Base-by-base conservation (phyloP, 768 basidiomycete genomes). In the Mycena crocata region DNA sequence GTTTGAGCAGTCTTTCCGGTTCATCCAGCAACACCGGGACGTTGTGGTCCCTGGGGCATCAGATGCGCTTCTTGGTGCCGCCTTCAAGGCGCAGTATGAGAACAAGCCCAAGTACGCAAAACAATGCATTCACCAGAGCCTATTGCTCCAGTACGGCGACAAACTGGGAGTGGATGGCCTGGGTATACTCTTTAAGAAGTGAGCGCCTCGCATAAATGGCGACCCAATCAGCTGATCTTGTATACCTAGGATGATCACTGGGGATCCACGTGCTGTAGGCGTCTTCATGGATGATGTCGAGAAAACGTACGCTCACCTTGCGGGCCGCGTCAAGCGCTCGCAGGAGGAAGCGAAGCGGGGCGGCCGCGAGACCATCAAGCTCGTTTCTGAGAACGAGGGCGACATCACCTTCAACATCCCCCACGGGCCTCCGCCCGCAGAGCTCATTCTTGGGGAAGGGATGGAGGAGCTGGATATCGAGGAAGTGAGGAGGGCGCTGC, bases 121-220 rank as follows among this genome's bases (percentile, higher is more conserved):
- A 73, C 88, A 94, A 75, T 98, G 96, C 72, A 91, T 98, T 3
- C 94, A 98, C 80, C 96, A 98, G 77, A 94, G 94, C 74, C 78
- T 99, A 32, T 83, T 99, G 44, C 80, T 99, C 42, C 95, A 98
- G 76, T 99, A 99, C 75, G 93, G 96, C 74, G 89, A 97, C 68
- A 96, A 97, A 74, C 82, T 99, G 24, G 98, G 98, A 14, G 84
- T 83, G 55, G 96, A 99, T 74, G 98, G 98, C 40, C 91, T 97
- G 10, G 82, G 90, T 15, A 79, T 98, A 44, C 98, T 99, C 84
- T 99, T 99, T 87, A 89, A 90, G 74, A 92, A 94, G 97, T 96
- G 57, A 58, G n/a, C n/a, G 85, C 76, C 56, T 8, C 51, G 21
- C 6, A 1, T 23, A 0, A 2, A 44, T 24, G 32, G 59, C 14